Evolutionary conservation across 108 stramenopile genomes (phyloP).

Genomic region (Phaeodactylum tricornutum): DNA sequence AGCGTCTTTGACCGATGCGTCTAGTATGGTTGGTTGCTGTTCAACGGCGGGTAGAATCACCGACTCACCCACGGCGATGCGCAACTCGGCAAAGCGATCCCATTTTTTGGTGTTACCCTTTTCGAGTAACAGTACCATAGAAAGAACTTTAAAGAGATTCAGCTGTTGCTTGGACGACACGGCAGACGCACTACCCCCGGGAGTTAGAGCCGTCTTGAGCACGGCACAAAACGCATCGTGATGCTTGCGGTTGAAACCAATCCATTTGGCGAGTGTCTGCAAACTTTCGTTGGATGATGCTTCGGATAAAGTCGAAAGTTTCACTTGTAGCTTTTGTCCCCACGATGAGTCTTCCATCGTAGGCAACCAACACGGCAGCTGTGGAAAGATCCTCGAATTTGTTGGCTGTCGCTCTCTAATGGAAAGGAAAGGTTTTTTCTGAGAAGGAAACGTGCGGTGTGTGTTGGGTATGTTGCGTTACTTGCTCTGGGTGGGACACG

Average conservation of each 20-base stretch:
- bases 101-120: too few relatives aligned
- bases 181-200: too few relatives aligned
- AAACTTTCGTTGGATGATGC: constrained; percentile 40
- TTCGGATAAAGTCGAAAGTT: constrained; percentile 22
- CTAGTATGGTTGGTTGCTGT: background rate
- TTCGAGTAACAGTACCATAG: background rate
- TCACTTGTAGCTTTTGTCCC: constrained; percentile 33
- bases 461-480: too few relatives aligned
- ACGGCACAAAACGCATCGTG: constrained; percentile 8
- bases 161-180: background rate
- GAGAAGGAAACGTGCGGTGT: too few relatives aligned
- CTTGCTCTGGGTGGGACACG: too few relatives aligned
- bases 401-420: too few relatives aligned
- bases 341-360: too few relatives aligned
- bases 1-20: constrained; percentile 1
- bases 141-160: background rate
- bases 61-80: constrained; percentile 38
- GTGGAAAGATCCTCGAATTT: too few relatives aligned
- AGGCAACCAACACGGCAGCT: too few relatives aligned
- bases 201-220: background rate
- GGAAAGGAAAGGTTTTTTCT: too few relatives aligned
- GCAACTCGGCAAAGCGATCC: constrained; percentile 30
- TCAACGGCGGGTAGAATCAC: constrained; percentile 27
- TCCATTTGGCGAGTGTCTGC: constrained; percentile 41
- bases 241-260: constrained; percentile 45